Evolutionary conservation across 768 basidiomycete genomes (phyloP), one percentile per base, ranked within the genome.

Genomic region (Tulasnella sp.): DNA sequence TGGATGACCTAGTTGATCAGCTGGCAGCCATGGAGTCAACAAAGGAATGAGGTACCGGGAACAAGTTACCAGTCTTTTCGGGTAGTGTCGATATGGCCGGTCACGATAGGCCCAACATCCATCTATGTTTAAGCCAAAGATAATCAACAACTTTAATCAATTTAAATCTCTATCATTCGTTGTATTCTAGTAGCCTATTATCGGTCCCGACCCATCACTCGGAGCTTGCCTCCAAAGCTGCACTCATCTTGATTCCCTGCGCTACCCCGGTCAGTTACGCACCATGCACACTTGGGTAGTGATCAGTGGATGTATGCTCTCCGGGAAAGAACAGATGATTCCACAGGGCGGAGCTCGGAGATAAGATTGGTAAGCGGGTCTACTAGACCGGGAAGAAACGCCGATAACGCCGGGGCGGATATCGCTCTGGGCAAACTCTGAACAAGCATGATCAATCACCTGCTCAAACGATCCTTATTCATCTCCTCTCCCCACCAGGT

Each of bases 1-100:
- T 96, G 93, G 92, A 94, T 74, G 91, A 93, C 81, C 85, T 96
- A 38, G 93, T 95, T 24, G 90, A 93, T 82, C 91, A 92, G 81
- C 86, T 96, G 62, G 94, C 92, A 46, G 91, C 88, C 38, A 84
- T 97, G 84, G 91, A 91, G 62, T 68, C 24, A 8, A 68, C 3
- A n/a, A 68, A 14, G 16, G 21, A 68, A 18, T 31, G 27, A 44
- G 16, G 42, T 44, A 14, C 10, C 4, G 8, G 42, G 42, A 34
- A 16, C 5, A 21, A 62, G 3, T 31, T 14, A 2, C 12, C 9
- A 6, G 24, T 2, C 10, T 21, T 24, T 19, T 10, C 21, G 48
- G 21, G 21, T n/a, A n/a, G n/a, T n/a, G n/a, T n/a, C n/a, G n/a
- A n/a, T n/a, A n/a, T n/a, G n/a, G n/a, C n/a, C 48, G 48, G 48